Evolutionary conservation across 345 rosid species (phyloP), one percentile per base, ranked within the genome.

Genomic region (Ailanthus altissimus): DNA sequence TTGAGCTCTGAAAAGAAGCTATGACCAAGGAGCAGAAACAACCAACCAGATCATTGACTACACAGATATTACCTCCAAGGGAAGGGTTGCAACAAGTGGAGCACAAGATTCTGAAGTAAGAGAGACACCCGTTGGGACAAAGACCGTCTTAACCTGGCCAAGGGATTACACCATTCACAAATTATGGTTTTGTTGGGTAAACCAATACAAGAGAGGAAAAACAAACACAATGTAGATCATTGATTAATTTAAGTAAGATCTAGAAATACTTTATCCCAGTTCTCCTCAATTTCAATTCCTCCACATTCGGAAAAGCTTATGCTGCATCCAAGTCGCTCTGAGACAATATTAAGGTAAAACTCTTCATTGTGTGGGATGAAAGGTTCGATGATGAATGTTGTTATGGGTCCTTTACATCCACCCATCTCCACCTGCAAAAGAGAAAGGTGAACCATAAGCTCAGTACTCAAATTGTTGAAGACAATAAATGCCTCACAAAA

Each of bases 231-330:
- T n/a, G 14, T 23, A 49, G 26, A 26, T 9, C 60, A 40, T 14
- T 43, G 47, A 73, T 21, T 18, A 20, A 43, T 70, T n/a, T n/a
- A 42, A 71, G 69, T 32, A 21, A 68, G 47, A 51, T 77, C 32
- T 46, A 42, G 54, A 38, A 54, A 28, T 74, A 91, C 99, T 93
- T 95, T 95, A 81, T 95, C 98, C 98, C 99, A 95, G 76, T 95
- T 95, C 85, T 95, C 99, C 84, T 95, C 99, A 8, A 95, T 93
- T 36, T 95, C 99, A 78, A 95, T 92, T 38, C 98, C 99, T 82
- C 97, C 98, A 0, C 99, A 96, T 78, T 93, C 99, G 0, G 99
- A 96, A 79, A 95, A 96, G 87, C 99, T 96, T 26, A 96, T 80
- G 86, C 92, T 93, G 93, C 90, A 81, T 28, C 99, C 98, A 51